These are phyloP conservation scores for Clonostachys solani DNA, from an alignment of 2,329 filamentous ascomycete genomes.

Conservation along the genomic window DNA sequence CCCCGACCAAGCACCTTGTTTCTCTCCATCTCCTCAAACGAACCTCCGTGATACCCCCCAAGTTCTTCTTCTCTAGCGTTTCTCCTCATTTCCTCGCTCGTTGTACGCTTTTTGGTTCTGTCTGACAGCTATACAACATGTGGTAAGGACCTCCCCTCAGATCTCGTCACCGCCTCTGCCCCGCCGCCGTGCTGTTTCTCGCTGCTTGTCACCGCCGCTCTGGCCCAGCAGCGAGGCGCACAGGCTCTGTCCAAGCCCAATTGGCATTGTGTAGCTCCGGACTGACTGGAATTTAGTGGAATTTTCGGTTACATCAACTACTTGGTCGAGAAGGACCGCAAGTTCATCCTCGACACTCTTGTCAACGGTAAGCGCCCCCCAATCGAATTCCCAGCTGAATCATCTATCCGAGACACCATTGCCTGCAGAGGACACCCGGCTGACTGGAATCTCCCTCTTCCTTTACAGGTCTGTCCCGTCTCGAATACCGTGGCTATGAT, in stretches of 20 bases:
- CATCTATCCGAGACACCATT: slow-evolving; percentile 72
- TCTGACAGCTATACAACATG: slow-evolving; percentile 5
- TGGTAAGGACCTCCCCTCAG: slow-evolving; percentile 9
- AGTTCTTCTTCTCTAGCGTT: neutral
- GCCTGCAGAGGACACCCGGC: slow-evolving; percentile 4
- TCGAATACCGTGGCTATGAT: slow-evolving; percentile 98
- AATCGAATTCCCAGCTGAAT: slow-evolving; percentile 9
- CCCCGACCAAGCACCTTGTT: neutral
- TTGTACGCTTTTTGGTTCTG: neutral
- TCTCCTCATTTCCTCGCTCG: neutral
- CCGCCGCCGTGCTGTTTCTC: neutral
- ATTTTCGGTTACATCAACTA: slow-evolving; percentile 99
- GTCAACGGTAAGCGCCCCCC: slow-evolving; percentile 72
- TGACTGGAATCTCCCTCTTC: slow-evolving; percentile 15
- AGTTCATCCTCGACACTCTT: slow-evolving; percentile 91
- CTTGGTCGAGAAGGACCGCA: slow-evolving; percentile 96
- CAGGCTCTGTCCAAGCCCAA: neutral
- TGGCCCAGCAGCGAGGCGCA: neutral
- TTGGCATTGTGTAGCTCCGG: neutral
- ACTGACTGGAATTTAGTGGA: slow-evolving; percentile 53
- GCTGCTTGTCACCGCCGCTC: slow-evolving; percentile 3
- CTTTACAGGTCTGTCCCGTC: slow-evolving; percentile 69
- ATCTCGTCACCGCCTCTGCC: neutral
- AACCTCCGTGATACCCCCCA: neutral
- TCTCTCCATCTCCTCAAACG: neutral